Percentiles rank a stretch among this genome's conserved stretches.
phyloP scores from a whole-genome alignment of 129 eudicot species.

The Pseudognaphalium luteoalbum region DNA sequence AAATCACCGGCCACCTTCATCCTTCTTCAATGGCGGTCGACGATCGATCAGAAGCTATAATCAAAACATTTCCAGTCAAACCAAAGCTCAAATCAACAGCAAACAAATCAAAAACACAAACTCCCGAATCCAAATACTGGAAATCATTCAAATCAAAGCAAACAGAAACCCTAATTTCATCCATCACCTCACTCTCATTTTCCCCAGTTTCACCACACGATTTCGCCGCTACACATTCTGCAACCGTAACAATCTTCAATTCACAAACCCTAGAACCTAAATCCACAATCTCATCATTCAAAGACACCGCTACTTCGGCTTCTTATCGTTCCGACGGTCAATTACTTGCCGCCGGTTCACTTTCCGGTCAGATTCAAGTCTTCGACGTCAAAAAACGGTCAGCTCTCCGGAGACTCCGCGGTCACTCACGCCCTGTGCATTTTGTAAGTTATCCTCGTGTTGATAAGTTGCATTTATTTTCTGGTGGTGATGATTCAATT shows the following conservation, averaged over 20 bases:
- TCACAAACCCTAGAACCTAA: slow-evolving; percentile 51
- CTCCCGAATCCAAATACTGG: slow-evolving; percentile 90
- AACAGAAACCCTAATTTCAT: slow-evolving; percentile 49
- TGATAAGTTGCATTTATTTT: slow-evolving; percentile 64
- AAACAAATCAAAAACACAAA: slow-evolving; percentile 45
- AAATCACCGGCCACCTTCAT: slow-evolving; percentile 19
- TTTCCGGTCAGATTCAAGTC: slow-evolving; percentile 57
- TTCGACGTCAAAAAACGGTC: slow-evolving; percentile 54
- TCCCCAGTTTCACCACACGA: slow-evolving; percentile 60
- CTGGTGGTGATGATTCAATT: slow-evolving; percentile 77
- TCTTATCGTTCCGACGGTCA: slow-evolving; percentile 70
- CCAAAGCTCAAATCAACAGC: slow-evolving; percentile 66
- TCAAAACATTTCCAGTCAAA: slow-evolving; percentile 50
- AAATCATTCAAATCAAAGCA: slow-evolving; percentile 70
- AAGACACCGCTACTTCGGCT: slow-evolving; percentile 67
- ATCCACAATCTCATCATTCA: slow-evolving; percentile 51
- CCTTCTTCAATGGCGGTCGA: slow-evolving; percentile 46
- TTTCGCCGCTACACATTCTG: slow-evolving; percentile 76
- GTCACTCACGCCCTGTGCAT: slow-evolving; percentile 68
- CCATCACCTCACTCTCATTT: slow-evolving; percentile 61
- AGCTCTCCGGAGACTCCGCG: slow-evolving; percentile 53
- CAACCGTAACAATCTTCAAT: slow-evolving; percentile 59
- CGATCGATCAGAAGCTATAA: slow-evolving; percentile 22
- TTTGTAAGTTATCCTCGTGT: slow-evolving; percentile 53
- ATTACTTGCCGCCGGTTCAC: slow-evolving; percentile 69